phyloP scores from a whole-genome alignment of 176 grass and related monocot genomes.

The Pontederia crassipes region DNA sequence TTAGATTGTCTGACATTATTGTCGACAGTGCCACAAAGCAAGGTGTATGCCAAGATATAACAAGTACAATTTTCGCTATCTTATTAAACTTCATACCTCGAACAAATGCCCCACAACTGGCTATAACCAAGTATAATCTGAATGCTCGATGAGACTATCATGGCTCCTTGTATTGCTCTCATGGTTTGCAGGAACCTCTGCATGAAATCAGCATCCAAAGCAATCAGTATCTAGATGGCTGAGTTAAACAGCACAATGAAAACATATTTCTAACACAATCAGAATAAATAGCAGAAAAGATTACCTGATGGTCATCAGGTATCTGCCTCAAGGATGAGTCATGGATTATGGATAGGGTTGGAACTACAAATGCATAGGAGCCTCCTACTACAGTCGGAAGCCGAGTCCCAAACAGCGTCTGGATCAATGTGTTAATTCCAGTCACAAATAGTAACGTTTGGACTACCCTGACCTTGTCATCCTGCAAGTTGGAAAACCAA shows the following conservation, averaged over 20 bases:
- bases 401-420: slow-evolving; percentile 85
- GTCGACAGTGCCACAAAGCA: too few species aligned
- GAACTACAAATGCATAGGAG: slow-evolving; percentile 83
- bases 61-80: not conserved
- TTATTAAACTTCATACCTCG: slow-evolving; percentile 38
- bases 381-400: slow-evolving; percentile 83
- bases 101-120: slow-evolving; percentile 99
- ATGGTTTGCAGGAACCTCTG: slow-evolving; percentile 96
- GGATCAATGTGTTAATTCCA: slow-evolving; percentile 90
- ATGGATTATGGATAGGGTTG: slow-evolving; percentile 71
- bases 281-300: not conserved
- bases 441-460: slow-evolving; percentile 95
- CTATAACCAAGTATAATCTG: slow-evolving; percentile 99
- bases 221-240: too few species aligned
- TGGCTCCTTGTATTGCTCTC: slow-evolving; percentile 84
- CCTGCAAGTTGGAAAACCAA: slow-evolving; percentile 25
- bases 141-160: slow-evolving; percentile 95
- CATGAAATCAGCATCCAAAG: not conserved
- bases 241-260: not conserved
- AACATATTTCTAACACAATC: not conserved
- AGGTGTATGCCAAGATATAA: not conserved
- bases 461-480: slow-evolving; percentile 83
- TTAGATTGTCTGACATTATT: too few species aligned
- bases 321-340: slow-evolving; percentile 47
- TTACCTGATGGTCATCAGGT: slow-evolving; percentile 58